These are phyloP conservation scores for Avena eriantha DNA, from an alignment of 176 grass and related monocot genomes.

Conservation along the genomic window DNA sequence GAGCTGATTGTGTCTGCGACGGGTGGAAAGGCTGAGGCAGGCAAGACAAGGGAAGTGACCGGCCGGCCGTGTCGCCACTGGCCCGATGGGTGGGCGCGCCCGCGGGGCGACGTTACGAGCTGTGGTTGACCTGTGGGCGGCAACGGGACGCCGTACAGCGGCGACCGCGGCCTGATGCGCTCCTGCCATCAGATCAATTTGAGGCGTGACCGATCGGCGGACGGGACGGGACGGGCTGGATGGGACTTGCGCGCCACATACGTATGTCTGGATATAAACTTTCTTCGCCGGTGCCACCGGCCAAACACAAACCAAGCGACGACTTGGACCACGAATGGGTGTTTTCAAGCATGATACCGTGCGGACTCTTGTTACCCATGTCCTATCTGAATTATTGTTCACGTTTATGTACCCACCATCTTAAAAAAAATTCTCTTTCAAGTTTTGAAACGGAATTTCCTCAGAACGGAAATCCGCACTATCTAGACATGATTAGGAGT, in stretches of 20 bases:
- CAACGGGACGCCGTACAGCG: background rate
- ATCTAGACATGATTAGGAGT: too few species aligned
- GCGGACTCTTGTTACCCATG: too few species aligned
- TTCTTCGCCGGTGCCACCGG: too few species aligned
- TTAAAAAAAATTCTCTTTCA: too few species aligned
- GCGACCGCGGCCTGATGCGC: background rate
- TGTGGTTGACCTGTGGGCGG: constrained; percentile 46
- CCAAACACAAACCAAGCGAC: too few species aligned
- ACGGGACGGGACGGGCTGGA: constrained; percentile 35
- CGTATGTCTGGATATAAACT: background rate
- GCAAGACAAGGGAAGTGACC: background rate
- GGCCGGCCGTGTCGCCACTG: constrained; percentile 35
- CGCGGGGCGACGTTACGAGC: background rate
- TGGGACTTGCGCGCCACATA: constrained; percentile 37
- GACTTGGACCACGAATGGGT: too few species aligned
- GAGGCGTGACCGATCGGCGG: background rate
- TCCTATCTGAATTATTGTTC: too few species aligned
- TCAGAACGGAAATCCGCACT: too few species aligned
- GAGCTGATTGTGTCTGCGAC: too few species aligned
- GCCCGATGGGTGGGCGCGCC: background rate
- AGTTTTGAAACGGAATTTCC: too few species aligned
- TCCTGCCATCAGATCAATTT: constrained; percentile 8
- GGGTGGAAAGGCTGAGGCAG: background rate
- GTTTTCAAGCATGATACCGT: too few species aligned
- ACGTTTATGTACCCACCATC: too few species aligned